Conservation (phyloP, 2,329 filamentous ascomycete genomes). For the Cytospora leucostoma region DNA sequence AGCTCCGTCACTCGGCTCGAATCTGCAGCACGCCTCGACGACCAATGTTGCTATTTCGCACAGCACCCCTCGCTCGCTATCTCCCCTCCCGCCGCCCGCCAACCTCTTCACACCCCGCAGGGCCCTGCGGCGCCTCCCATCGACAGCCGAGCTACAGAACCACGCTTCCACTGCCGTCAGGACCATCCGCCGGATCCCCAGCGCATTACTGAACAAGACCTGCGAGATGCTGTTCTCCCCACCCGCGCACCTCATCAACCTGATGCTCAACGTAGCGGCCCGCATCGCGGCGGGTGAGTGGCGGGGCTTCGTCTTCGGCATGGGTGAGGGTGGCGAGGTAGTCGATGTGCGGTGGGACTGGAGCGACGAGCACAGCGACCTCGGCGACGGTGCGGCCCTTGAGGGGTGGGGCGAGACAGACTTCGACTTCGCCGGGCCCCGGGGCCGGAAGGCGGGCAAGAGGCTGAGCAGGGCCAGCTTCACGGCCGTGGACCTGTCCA, state of each 20-base stretch:
- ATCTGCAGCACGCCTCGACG: conserved; percentile 55
- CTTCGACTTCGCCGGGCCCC: conserved; percentile 34
- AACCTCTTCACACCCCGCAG: conserved; percentile 60
- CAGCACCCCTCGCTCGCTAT: conserved; percentile 56
- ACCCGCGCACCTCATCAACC: conserved; percentile 73
- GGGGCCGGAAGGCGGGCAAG: conserved; percentile 27
- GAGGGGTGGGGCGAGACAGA: conserved; percentile 57
- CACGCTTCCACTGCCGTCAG: conserved; percentile 43
- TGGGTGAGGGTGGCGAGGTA: conserved; percentile 53
- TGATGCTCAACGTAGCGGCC: conserved; percentile 81
- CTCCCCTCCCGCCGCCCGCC: conserved; percentile 67
- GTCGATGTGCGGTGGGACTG: conserved; percentile 65
- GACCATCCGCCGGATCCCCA: conserved; percentile 54
- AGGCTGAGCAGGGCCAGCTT: conserved; percentile 22
- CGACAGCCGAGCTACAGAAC: conserved; percentile 19
- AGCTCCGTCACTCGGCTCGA: conserved; percentile 10
- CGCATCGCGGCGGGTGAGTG: conserved; percentile 67
- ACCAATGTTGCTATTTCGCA: conserved; percentile 47
- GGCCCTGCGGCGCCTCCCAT: conserved; percentile 27
- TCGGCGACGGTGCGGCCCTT: conserved; percentile 47
- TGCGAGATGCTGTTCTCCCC: conserved; percentile 76
- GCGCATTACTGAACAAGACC: conserved; percentile 74
- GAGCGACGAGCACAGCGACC: conserved; percentile 44
- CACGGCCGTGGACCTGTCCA: conserved; percentile 27
- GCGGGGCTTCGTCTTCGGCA: conserved; percentile 60